These are phyloP conservation scores for Aspergillus bombycis DNA, from an alignment of 2,329 filamentous ascomycete genomes.

Conservation along the genomic window DNA sequence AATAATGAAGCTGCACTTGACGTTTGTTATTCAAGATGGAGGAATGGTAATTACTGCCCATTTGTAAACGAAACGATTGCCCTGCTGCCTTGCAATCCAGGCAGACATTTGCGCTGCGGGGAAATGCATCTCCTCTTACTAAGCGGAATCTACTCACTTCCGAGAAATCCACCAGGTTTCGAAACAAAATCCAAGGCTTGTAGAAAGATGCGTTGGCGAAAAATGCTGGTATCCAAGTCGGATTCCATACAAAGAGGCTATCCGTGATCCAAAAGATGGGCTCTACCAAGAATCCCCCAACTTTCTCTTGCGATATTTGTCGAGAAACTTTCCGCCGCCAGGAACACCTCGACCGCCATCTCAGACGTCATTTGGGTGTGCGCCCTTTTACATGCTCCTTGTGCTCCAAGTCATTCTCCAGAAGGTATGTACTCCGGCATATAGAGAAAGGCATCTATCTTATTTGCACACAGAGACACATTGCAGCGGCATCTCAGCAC, in stretches of 20 bases:
- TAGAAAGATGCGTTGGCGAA: neutral
- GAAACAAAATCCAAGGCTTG: neutral
- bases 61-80: too few relatives aligned
- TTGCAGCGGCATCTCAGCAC: neutral
- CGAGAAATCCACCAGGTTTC: neutral
- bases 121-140: neutral
- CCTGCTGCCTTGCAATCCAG: neutral
- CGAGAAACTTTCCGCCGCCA: conserved; percentile 4
- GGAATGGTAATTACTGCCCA: too few relatives aligned
- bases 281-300: neutral
- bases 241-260: neutral
- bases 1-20: neutral
- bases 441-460: neutral
- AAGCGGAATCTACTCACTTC: neutral
- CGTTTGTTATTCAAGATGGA: neutral
- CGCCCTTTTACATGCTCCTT: neutral
- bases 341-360: neutral
- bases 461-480: neutral
- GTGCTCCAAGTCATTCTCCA: neutral
- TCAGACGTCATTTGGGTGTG: neutral
- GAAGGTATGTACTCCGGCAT: neutral
- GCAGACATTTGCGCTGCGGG: neutral
- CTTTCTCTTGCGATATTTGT: neutral
- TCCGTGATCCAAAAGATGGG: neutral
- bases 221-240: neutral